Percentiles rank a stretch among this genome's conserved stretches.
phyloP scores from a whole-genome alignment of 2,329 filamentous ascomycete species.

The Paraconiothyrium brasiliense region DNA sequence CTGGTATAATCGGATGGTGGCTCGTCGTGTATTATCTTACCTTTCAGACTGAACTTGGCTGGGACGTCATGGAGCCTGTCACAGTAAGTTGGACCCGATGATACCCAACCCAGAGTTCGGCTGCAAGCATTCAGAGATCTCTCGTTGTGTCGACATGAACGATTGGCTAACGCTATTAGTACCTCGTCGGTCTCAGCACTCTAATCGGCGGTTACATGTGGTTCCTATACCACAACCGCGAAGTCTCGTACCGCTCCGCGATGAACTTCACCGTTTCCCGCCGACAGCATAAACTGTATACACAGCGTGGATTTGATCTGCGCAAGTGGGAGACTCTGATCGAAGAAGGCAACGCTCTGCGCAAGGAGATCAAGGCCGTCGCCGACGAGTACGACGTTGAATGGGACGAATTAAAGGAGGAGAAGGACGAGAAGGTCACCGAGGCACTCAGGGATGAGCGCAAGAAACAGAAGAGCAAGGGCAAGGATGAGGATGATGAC shows the following conservation, averaged over 20 bases:
- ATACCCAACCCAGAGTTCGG: no score
- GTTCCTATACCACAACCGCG: slow-evolving; percentile 92
- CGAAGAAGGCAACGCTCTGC: slow-evolving; percentile 79
- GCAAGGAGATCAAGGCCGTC: slow-evolving; percentile 80
- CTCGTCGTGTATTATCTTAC: slow-evolving; percentile 76
- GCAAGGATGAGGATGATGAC: slow-evolving; percentile 48
- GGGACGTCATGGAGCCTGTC: slow-evolving; percentile 91
- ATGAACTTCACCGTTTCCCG: slow-evolving; percentile 86
- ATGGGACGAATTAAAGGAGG: slow-evolving; percentile 81
- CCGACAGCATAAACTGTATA: slow-evolving; percentile 80
- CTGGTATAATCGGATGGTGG: slow-evolving; percentile 79
- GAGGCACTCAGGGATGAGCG: slow-evolving; percentile 63
- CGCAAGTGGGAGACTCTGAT: slow-evolving; percentile 80
- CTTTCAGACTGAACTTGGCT: slow-evolving; percentile 78
- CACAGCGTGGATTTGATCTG: slow-evolving; percentile 77
- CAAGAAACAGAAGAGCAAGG: slow-evolving; percentile 45
- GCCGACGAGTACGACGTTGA: slow-evolving; percentile 90
- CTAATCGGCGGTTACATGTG: slow-evolving; percentile 92
- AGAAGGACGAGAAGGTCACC: slow-evolving; percentile 69
- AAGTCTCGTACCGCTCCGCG: slow-evolving; percentile 85
- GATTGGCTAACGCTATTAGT: slow-evolving; percentile 51
- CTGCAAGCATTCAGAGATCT: no score
- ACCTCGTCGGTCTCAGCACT: slow-evolving; percentile 84
- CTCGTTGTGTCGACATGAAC: neutral
- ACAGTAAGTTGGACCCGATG: slow-evolving; percentile 58